Conservation (phyloP, 2,329 filamentous ascomycete genomes). For the Mycocentrospora acerina region DNA sequence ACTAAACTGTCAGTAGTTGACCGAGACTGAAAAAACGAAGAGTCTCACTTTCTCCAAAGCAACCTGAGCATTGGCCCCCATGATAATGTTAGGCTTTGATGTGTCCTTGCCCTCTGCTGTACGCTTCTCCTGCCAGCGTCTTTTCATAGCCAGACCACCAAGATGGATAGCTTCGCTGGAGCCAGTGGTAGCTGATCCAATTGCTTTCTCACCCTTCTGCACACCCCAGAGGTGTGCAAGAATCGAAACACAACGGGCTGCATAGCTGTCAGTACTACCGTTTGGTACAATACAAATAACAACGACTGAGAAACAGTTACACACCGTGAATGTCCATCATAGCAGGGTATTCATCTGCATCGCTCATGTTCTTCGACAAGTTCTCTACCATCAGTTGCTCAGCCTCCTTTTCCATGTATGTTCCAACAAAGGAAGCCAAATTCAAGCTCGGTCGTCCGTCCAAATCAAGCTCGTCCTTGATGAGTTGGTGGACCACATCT, state of each 20-base stretch:
- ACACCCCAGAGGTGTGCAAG: conserved; percentile 67
- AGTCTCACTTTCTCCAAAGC: conserved; percentile 62
- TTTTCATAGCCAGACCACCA: conserved; percentile 67
- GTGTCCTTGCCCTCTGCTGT: conserved; percentile 62
- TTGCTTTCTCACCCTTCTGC: conserved; percentile 61
- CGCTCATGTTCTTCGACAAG: conserved; percentile 70
- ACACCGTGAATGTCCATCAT: conserved; percentile 60
- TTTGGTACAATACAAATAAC: no score
- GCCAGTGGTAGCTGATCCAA: conserved; percentile 70
- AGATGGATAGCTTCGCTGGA: conserved; percentile 72
- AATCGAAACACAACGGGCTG: conserved; percentile 68
- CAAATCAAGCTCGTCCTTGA: conserved; percentile 46
- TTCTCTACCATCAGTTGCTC: conserved; percentile 67
- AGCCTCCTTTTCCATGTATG: conserved; percentile 70
- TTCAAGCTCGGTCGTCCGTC: conserved; percentile 64
- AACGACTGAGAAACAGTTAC: no score
- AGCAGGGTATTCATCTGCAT: conserved; percentile 55
- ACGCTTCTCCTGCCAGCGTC: conserved; percentile 69
- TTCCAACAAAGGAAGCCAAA: conserved; percentile 68
- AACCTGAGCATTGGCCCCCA: conserved; percentile 73
- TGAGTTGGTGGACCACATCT: conserved; percentile 65
- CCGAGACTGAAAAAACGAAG: background rate
- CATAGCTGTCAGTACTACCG: no score
- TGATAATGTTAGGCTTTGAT: conserved; percentile 69
- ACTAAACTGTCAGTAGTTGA: conserved; percentile 32